These are phyloP conservation scores for Neospora caninum DNA, from an alignment of 169 alveolate species.

Conservation along the genomic window DNA sequence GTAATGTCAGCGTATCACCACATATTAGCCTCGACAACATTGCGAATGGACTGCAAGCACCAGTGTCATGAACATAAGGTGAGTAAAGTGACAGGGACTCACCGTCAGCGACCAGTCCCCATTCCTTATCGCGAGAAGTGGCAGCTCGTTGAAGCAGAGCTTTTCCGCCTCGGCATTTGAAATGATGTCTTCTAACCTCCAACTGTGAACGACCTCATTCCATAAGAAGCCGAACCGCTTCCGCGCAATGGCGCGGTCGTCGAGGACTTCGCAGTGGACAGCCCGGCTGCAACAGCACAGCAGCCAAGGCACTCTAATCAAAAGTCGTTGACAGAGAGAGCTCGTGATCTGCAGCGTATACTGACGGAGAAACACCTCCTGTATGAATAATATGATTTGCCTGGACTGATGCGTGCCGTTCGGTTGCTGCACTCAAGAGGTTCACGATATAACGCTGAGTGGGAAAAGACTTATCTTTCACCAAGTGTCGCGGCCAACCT, in stretches of 20 bases:
- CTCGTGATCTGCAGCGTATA: no score
- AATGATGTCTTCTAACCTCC: constrained; percentile 65
- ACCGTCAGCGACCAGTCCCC: constrained; percentile 30
- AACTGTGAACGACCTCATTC: constrained; percentile 64
- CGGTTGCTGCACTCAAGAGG: not conserved
- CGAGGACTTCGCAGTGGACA: not conserved
- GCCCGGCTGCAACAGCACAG: not conserved
- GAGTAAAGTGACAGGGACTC: not conserved
- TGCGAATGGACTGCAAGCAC: no score
- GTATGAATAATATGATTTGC: no score
- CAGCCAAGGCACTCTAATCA: not conserved
- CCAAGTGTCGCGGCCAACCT: no score
- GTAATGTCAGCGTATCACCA: no score
- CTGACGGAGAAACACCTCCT: no score
- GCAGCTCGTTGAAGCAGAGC: constrained; percentile 64
- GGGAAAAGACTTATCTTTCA: no score
- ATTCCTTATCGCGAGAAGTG: not conserved
- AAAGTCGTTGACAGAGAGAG: not conserved
- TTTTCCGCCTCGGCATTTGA: constrained; percentile 41
- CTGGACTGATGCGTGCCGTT: no score
- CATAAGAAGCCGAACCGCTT: constrained; percentile 64
- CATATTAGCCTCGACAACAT: no score
- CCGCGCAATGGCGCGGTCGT: constrained; percentile 29
- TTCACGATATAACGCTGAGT: not conserved
- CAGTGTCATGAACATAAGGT: no score